These are phyloP conservation scores for Rhizopus sp. DNA, from an alignment of 371 early-diverging fungal genomes.

Conservation along the genomic window DNA sequence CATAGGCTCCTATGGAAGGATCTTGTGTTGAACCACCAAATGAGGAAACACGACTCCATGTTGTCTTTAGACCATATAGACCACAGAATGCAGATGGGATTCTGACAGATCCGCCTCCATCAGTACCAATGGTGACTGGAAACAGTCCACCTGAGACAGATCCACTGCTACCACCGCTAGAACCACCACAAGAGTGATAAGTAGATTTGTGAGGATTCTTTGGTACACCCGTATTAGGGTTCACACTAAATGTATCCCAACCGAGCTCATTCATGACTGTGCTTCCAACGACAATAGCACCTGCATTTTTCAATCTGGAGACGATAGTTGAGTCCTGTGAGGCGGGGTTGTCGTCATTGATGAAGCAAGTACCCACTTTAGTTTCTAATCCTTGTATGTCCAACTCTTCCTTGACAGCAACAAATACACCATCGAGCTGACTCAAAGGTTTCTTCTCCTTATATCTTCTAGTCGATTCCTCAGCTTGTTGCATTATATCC, in stretches of 20 bases:
- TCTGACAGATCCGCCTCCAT: conserved; percentile 74
- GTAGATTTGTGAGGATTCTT: conserved; percentile 65
- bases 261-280: conserved; percentile 68
- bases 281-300: conserved; percentile 65
- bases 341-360: conserved; percentile 55
- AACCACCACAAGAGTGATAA: conserved; percentile 68
- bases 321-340: conserved; percentile 53
- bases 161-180: conserved; percentile 68
- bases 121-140: conserved; percentile 73
- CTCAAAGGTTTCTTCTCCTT: conserved; percentile 49
- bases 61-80: conserved; percentile 74
- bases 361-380: conserved; percentile 58
- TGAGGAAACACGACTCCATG: conserved; percentile 63
- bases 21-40: conserved; percentile 48
- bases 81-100: conserved; percentile 75
- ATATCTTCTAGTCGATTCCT: conserved; percentile 60
- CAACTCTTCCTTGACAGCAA: conserved; percentile 26
- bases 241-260: conserved; percentile 59
- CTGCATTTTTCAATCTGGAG: conserved; percentile 47
- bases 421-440: conserved; percentile 58
- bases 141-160: conserved; percentile 64
- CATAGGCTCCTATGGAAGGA: conserved; percentile 58
- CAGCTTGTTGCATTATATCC: conserved; percentile 60
- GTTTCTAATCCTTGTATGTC: conserved; percentile 60
- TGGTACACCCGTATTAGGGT: conserved; percentile 62